These are phyloP conservation scores for Myochromella boudieri DNA, from an alignment of 768 basidiomycete species.

Conservation along the genomic window DNA sequence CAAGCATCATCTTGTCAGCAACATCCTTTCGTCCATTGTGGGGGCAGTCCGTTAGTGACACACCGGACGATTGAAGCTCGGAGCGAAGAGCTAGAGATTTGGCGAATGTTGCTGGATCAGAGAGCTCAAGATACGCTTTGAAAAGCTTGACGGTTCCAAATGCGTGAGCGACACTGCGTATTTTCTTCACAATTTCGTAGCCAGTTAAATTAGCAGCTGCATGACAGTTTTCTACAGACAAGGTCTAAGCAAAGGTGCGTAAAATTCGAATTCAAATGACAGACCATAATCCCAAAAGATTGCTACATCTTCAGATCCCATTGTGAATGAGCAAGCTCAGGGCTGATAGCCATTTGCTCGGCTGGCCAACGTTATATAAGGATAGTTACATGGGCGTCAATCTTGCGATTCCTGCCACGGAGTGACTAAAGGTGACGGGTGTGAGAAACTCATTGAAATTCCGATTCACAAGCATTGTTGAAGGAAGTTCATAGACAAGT, in stretches of 20 bases:
- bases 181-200: slow-evolving; percentile 43
- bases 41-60: slow-evolving; percentile 39
- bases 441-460: too few species aligned
- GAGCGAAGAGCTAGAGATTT: slow-evolving; percentile 39
- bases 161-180: slow-evolving; percentile 46
- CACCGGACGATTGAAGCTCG: slow-evolving; percentile 48
- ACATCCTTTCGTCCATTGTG: slow-evolving; percentile 38
- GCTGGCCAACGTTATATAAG: too few species aligned
- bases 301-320: slow-evolving; percentile 32
- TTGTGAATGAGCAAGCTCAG: background rate
- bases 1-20: slow-evolving; percentile 51
- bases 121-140: slow-evolving; percentile 55
- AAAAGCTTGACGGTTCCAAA: slow-evolving; percentile 51
- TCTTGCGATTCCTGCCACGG: background rate
- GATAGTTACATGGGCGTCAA: slow-evolving; percentile 9
- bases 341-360: too few species aligned
- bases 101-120: slow-evolving; percentile 27
- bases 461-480: too few species aligned
- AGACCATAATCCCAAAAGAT: slow-evolving; percentile 45
- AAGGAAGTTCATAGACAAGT: too few species aligned
- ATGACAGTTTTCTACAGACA: slow-evolving; percentile 39
- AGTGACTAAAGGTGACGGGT: background rate
- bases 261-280: background rate
- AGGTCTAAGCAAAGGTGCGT: background rate
- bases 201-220: slow-evolving; percentile 39